phyloP scores from a whole-genome alignment of 805 yeast genomes.

The Nakazawaea wyomingensis region DNA sequence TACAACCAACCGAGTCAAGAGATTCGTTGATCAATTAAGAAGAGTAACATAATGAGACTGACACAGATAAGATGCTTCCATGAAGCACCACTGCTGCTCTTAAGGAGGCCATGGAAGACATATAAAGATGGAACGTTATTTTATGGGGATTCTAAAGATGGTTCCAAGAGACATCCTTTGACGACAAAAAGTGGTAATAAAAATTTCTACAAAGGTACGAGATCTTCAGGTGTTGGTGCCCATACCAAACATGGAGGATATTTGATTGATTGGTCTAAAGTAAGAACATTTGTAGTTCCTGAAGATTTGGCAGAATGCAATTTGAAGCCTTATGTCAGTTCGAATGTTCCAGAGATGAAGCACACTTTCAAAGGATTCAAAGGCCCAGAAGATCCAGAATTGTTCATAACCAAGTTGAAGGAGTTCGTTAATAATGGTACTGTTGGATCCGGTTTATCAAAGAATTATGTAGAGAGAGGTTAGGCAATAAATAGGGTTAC shows the following conservation, averaged over 20 bases:
- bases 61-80: slow-evolving; percentile 42
- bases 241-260: slow-evolving; percentile 72
- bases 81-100: slow-evolving; percentile 35
- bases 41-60: slow-evolving; percentile 50
- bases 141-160: slow-evolving; percentile 74
- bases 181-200: slow-evolving; percentile 94
- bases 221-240: slow-evolving; percentile 89
- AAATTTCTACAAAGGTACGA: slow-evolving; percentile 91
- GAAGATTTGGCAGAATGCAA: slow-evolving; percentile 25
- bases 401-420: slow-evolving; percentile 65
- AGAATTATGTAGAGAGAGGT: slow-evolving; percentile 28
- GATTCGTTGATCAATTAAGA: no score
- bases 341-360: slow-evolving; percentile 62
- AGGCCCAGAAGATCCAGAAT: slow-evolving; percentile 69
- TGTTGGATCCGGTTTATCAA: slow-evolving; percentile 30
- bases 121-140: slow-evolving; percentile 77
- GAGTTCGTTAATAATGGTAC: slow-evolving; percentile 75
- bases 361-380: slow-evolving; percentile 70
- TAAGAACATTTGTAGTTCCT: slow-evolving; percentile 88
- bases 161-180: slow-evolving; percentile 77
- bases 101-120: slow-evolving; percentile 87
- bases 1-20: no score
- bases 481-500: slow-evolving; percentile 11
- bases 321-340: slow-evolving; percentile 75
- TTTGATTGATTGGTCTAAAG: slow-evolving; percentile 75